phyloP scores from a whole-genome alignment of 148 eudicot genomes.

The Rheum nobile region DNA sequence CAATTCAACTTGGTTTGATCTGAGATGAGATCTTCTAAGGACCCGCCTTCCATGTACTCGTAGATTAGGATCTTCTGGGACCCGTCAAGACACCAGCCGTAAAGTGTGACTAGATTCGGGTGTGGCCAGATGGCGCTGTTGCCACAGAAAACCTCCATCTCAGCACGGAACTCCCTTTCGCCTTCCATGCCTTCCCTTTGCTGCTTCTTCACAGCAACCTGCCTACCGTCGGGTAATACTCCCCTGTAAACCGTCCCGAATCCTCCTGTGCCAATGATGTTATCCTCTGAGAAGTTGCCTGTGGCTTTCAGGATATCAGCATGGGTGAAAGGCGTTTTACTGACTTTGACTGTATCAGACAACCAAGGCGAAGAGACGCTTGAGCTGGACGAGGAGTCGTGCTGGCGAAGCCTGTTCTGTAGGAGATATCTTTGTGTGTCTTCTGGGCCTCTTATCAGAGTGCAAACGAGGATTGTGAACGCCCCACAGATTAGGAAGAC shows the following conservation, averaged over 20 bases:
- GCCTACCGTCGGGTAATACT: slow-evolving; percentile 71
- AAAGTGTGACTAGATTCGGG: slow-evolving; percentile 81
- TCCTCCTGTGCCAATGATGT: slow-evolving; percentile 78
- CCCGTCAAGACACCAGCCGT: slow-evolving; percentile 91
- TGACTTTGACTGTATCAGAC: slow-evolving; percentile 49
- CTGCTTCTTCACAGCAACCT: slow-evolving; percentile 81
- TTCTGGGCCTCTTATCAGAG: slow-evolving; percentile 20
- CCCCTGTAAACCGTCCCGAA: slow-evolving; percentile 78
- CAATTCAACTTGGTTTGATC: slow-evolving; percentile 41
- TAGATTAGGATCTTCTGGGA: slow-evolving; percentile 69
- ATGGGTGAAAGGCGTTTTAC: slow-evolving; percentile 68
- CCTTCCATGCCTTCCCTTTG: slow-evolving; percentile 77
- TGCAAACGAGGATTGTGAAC: slow-evolving; percentile 33
- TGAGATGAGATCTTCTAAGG: slow-evolving; percentile 58
- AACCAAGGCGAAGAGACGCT: slow-evolving; percentile 6
- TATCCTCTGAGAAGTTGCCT: slow-evolving; percentile 49
- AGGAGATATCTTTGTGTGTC: slow-evolving; percentile 18
- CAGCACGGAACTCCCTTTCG: slow-evolving; percentile 75
- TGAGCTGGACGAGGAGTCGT: slow-evolving; percentile 35
- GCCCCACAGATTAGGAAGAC: slow-evolving; percentile 43
- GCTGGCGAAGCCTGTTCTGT: slow-evolving; percentile 18
- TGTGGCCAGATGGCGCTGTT: slow-evolving; percentile 81
- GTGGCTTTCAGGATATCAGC: slow-evolving; percentile 75
- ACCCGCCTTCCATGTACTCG: slow-evolving; percentile 94
- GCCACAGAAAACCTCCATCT: slow-evolving; percentile 75